phyloP scores from a whole-genome alignment of 2,329 filamentous ascomycete species.

The Talaromyces sp. region DNA sequence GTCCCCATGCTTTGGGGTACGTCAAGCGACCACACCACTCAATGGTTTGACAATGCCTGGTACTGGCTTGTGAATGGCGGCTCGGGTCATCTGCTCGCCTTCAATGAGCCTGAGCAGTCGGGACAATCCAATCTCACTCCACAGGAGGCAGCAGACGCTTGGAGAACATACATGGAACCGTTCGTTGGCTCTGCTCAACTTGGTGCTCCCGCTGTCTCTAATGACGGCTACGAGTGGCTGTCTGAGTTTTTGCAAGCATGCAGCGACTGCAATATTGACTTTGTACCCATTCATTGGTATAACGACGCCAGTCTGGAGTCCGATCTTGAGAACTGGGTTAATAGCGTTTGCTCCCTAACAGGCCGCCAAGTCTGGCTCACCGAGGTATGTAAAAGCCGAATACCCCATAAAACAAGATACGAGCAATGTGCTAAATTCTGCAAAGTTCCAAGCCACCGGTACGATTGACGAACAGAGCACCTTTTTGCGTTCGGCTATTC shows the following conservation, averaged over 20 bases:
- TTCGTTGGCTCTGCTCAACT: conserved; percentile 36
- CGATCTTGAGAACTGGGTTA: conserved; percentile 24
- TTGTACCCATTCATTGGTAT: conserved; percentile 47
- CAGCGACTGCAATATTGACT: conserved; percentile 37
- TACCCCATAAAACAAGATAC: neutral
- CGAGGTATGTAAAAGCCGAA: conserved; percentile 20
- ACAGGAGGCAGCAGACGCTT: conserved; percentile 34
- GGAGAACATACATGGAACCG: conserved; percentile 38
- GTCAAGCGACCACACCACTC: conserved; percentile 29
- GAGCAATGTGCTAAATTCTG: neutral
- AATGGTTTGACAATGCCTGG: conserved; percentile 35
- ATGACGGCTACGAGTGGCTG: conserved; percentile 43
- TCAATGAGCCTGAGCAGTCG: conserved; percentile 47
- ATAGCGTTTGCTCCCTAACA: conserved; percentile 33
- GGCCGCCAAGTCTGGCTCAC: conserved; percentile 44
- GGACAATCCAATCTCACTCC: conserved; percentile 40
- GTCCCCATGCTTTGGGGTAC: conserved; percentile 46
- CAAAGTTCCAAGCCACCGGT: conserved; percentile 37
- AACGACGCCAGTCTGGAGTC: conserved; percentile 25
- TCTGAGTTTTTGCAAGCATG: conserved; percentile 38
- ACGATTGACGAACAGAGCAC: conserved; percentile 24
- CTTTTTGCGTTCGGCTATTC: conserved; percentile 38
- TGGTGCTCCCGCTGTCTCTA: conserved; percentile 43
- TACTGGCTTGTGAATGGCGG: conserved; percentile 32
- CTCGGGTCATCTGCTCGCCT: conserved; percentile 38